A percentile compares a stretch with the other conserved stretches of the same genome.
phyloP scores from a whole-genome alignment of 768 basidiomycete genomes.

The Lactifluus pinguis region DNA sequence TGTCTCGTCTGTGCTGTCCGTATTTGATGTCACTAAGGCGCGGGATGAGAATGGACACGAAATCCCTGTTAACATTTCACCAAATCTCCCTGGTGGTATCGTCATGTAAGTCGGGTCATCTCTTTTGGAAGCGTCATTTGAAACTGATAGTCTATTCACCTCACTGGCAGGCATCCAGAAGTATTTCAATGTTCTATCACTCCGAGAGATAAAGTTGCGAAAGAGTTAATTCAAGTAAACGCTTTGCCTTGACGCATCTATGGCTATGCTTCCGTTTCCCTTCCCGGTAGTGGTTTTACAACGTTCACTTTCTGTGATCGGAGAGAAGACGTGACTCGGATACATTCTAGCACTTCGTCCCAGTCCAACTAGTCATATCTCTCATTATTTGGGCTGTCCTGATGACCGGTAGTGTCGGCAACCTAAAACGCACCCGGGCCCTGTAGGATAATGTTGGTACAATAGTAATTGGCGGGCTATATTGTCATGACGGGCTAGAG shows the following conservation, averaged over 20 bases:
- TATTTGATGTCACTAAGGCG: constrained; percentile 13
- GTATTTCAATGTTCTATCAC: constrained; percentile 7
- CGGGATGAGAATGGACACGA: constrained; percentile 9
- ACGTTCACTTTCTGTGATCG: too few species aligned
- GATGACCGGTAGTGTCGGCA: too few species aligned
- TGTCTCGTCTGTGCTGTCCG: constrained; percentile 3
- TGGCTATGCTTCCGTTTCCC: neutral
- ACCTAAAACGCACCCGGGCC: too few species aligned
- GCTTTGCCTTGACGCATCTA: neutral
- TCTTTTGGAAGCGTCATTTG: too few species aligned
- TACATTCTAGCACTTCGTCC: too few species aligned
- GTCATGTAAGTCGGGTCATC: neutral
- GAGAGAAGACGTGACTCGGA: too few species aligned
- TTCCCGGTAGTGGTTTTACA: too few species aligned
- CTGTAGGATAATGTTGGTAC: too few species aligned
- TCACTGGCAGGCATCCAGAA: constrained; percentile 1
- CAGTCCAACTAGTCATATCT: too few species aligned
- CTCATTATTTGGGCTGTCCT: too few species aligned
- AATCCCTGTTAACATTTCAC: neutral
- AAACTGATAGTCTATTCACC: neutral
- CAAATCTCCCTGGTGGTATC: neutral
- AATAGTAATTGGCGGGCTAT: too few species aligned
- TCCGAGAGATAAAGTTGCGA: constrained; percentile 5
- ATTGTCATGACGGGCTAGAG: too few species aligned
- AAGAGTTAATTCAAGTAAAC: constrained; percentile 1